Base-by-base conservation (phyloP, 192 early-diverging fungal genomes). In the Dissophora globulifera region DNA sequence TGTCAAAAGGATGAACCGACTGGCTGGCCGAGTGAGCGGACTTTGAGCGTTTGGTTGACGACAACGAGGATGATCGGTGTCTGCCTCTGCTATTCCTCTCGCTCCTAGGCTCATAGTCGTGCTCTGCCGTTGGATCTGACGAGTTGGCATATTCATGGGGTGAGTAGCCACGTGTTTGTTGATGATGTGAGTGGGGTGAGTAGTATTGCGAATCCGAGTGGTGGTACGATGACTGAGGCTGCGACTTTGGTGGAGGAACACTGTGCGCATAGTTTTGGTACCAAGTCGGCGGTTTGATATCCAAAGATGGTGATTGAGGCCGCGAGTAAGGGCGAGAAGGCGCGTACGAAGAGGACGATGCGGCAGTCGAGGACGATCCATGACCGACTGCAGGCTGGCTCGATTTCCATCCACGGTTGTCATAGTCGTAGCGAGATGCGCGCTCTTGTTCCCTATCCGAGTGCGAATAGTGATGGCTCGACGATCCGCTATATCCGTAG, bases 191-290 rank as follows among this genome's bases (percentile, higher is more conserved):
- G 33, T 58, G 49, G 35, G 33, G 20, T 16, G 19, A 45, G 31
- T 65, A 58, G 8, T 72, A 62, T 22, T 55, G 26, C 1, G 43
- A n/a, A 26, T 72, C 47, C 43, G 42, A 22, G 4, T 63, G 69
- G 25, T 49, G 46, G 43, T 56, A 57, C 13, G 53, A 58, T 12
- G 57, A 32, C 25, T 58, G 48, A 35, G 51, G 16, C 38, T 61
- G 69, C 1, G 58, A 52, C 29, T 66, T 58, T 27, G 69, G n/a
- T n/a, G n/a, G 59, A 12, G 51, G 38, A 1, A 76, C 72, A 33
- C 63, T 60, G 22, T 76, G 63, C n/a, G 72, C 72, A 35, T 76
- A 76, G 46, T 64, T 67, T 30, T 76, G 72, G 40, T 76, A 76
- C 72, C 72, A 76, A 17, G 43, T 47, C 13, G 72, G 72, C 8